Percentiles rank a stretch among this genome's conserved stretches.
phyloP scores from a whole-genome alignment of 371 early-diverging fungal genomes.

The Thermomucor indicae-seudaticae region DNA sequence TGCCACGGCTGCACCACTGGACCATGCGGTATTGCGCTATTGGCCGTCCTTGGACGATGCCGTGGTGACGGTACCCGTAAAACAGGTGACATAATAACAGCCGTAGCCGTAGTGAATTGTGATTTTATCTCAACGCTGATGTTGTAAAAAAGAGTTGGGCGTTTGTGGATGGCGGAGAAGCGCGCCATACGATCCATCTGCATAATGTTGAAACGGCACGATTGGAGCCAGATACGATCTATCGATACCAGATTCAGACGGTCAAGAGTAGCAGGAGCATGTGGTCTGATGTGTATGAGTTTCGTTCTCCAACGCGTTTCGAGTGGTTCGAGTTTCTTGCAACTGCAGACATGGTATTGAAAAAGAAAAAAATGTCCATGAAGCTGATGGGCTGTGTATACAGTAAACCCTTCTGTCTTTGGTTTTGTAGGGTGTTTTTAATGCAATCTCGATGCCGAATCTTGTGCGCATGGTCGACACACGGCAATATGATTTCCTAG shows the following conservation, averaged over 20 bases:
- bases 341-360: constrained; percentile 24
- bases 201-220: constrained; percentile 21
- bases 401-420: neutral
- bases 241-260: constrained; percentile 22
- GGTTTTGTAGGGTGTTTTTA: constrained; percentile 20
- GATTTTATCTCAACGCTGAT: too few species aligned
- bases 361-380: neutral
- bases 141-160: constrained; percentile 35
- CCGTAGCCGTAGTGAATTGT: too few species aligned
- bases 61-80: neutral
- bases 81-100: constrained; percentile 4
- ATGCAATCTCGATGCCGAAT: constrained; percentile 24
- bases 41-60: constrained; percentile 9
- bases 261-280: neutral
- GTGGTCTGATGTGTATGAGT: constrained; percentile 10
- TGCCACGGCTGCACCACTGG: constrained; percentile 7
- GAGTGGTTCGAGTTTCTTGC: constrained; percentile 20
- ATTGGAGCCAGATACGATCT: constrained; percentile 16
- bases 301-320: constrained; percentile 9
- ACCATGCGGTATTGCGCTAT: constrained; percentile 13
- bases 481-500: constrained; percentile 29
- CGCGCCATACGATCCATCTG: constrained; percentile 23
- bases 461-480: constrained; percentile 14
- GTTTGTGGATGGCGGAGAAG: constrained; percentile 33
- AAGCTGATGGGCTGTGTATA: neutral